Percentiles rank a stretch among this genome's conserved stretches.
Conservation (phyloP, 2,329 filamentous ascomycete species). For the Ceratocystis destructans region DNA sequence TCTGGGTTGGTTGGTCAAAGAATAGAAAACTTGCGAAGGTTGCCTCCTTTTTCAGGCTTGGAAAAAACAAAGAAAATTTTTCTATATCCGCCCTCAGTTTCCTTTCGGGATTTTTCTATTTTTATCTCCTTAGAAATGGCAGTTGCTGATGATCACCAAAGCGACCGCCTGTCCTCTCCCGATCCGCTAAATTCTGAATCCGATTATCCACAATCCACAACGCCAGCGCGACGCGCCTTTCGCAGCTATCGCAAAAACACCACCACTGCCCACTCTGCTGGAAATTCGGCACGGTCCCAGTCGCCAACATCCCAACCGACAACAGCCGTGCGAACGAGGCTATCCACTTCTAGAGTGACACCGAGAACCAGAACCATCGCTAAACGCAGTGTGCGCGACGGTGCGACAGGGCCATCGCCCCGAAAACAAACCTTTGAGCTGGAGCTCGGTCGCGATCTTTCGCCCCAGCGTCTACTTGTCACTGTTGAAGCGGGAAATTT, state of each 20-base stretch:
- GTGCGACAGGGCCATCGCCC: constrained; percentile 30
- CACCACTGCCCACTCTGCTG: neutral
- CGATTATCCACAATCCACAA: constrained; percentile 5
- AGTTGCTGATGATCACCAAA: neutral
- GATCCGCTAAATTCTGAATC: constrained; percentile 18
- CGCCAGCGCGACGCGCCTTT: constrained; percentile 12
- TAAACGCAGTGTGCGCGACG: neutral
- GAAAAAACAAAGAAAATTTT: neutral
- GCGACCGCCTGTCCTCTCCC: constrained; percentile 14
- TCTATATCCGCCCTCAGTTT: neutral
- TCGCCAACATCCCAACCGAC: neutral
- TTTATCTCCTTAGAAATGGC: neutral
- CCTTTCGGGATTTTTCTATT: neutral
- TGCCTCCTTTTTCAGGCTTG: constrained; percentile 5
- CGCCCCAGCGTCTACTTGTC: constrained; percentile 40
- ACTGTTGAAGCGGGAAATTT: constrained; percentile 40
- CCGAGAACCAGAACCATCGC: neutral
- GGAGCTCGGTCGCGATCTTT: constrained; percentile 37
- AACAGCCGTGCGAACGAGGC: neutral
- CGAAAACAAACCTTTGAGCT: constrained; percentile 45
- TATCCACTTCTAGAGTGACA: too few species aligned
- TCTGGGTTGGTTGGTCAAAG: neutral
- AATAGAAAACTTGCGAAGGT: neutral
- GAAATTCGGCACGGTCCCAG: neutral
- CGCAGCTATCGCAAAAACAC: neutral